Evolutionary conservation across 345 rosid species (phyloP), one percentile per base, ranked within the genome.

Genomic region (Camelina hispida): DNA sequence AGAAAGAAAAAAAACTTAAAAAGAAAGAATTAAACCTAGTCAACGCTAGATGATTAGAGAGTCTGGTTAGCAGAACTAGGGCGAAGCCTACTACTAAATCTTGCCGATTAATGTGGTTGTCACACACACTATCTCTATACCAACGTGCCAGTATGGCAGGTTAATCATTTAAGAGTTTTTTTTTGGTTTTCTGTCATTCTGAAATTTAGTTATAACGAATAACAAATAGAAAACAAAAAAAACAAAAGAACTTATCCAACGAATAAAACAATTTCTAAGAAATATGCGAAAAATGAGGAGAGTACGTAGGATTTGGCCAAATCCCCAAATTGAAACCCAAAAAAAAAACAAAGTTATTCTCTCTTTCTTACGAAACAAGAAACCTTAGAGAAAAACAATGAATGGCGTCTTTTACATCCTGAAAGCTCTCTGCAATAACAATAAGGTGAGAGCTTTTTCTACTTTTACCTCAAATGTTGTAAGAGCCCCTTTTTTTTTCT

Each of bases 401-500:
- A 62, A 69, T 32, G 22, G 1, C 42, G 51, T 76, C 70, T 62
- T 60, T 30, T 68, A 52, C 68, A 75, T 59, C 53, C 54, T 56
- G 2, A 46, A 20, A 50, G 6, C 15, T 54, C 60, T 62, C 63
- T 44, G 14, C 57, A 15, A 22, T 38, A 10, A 2, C 6, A 55
- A 20, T 42, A 69, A 62, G 52, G 65, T 69, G 42, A 66, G 13
- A 37, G 40, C 2, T 59, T 67, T 75, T 22, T 12, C 15, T 30
- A 8, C 17, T 1, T 40, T 44, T 18, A 32, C 56, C 9, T 54
- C 10, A 6, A 35, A 72, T 51, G 52, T 40, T 58, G 25, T 3
- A 3, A 57, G 37, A 46, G 40, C 3, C 48, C 4, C 18, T n/a
- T 5, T 37, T n/a, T 71, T 8, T 28, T 28, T 28, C 30, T 28